Conservation (phyloP, 495 filamentous ascomycete genomes). For the Xylaria curta region DNA sequence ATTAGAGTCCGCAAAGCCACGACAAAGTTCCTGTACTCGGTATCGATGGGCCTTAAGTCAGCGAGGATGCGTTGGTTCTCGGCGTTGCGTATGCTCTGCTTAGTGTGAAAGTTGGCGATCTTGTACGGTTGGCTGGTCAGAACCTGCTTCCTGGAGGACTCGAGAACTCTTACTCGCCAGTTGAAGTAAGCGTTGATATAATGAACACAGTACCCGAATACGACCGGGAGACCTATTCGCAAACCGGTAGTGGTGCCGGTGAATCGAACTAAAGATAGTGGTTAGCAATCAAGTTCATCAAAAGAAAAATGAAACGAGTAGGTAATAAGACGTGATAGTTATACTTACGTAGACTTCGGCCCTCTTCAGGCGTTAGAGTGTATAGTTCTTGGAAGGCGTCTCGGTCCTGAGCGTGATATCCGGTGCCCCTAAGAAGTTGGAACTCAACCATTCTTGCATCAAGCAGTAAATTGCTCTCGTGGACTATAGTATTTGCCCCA, state of each 20-base stretch:
- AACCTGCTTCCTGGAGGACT: background rate
- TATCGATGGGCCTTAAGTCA: background rate
- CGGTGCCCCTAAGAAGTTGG: background rate
- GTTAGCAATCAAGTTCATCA: background rate
- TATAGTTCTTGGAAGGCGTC: slow-evolving; percentile 5
- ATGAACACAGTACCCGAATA: background rate
- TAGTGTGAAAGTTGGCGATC: background rate
- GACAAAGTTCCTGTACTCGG: background rate
- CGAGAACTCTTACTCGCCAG: slow-evolving; percentile 20
- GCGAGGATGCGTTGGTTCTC: background rate
- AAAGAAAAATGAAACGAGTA: background rate
- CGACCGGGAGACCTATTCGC: background rate
- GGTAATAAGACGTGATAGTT: too few species aligned
- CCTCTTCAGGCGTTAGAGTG: slow-evolving; percentile 13
- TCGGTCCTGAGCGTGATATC: background rate
- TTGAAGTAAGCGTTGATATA: slow-evolving; percentile 13
- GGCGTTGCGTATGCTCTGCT: background rate
- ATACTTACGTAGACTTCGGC: background rate
- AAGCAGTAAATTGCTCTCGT: slow-evolving; percentile 1
- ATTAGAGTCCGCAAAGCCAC: background rate
- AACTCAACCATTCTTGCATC: slow-evolving; percentile 13
- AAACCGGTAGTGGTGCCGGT: background rate
- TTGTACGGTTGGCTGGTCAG: background rate
- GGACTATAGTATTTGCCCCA: background rate
- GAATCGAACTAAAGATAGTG: background rate